Evolutionary conservation across 2,329 filamentous ascomycete genomes (phyloP), one percentile per base, ranked within the genome.

Genomic region (Pseudogymnoascus verrucosus): DNA sequence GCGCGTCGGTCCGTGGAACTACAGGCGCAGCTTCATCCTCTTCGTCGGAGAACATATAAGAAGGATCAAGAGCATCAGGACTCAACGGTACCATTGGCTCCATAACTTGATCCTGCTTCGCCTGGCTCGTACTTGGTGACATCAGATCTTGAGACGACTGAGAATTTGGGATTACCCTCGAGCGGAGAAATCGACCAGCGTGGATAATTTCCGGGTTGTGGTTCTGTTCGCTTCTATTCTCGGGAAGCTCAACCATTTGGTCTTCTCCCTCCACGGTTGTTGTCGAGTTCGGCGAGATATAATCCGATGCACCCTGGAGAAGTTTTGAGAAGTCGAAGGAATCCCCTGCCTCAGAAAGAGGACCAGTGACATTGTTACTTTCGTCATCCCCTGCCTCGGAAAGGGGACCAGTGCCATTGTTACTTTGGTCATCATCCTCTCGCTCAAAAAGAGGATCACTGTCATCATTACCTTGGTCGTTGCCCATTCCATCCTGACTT

Each of bases 21-120:
- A 64, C 16, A 14, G 37, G 28, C 19, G 19, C 37, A n/a, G 31
- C 42, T 11, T 67, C 65, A 28, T 71, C 68, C 14, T 77, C 75
- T 7, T 77, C 76, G 62, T 78, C 76, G 0, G 75, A 77, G 63
- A 77, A 77, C 11, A 65, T 68, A 62, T 73, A 72, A 19, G 67
- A 66, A 8, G 70, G 66, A 62, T 72, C 68, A 36, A 71, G 34
- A 10, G 23, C 31, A 51, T 70, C 71, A 23, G 67, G 66, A 19
- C 23, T 28, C 39, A 65, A 64, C 4, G 16, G 21, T 31, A 42
- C 42, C n/a, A 26, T 37, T 64, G 59, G 62, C 4, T 10, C n/a
- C 8, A 5, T 34, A 34, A n/a, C 26, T 12, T 19, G n/a, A 21
- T 19, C 10, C 34, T 34, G 23, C 44, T 44, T 26, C 5, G 37